Evolutionary conservation across 129 eudicot species (phyloP), one percentile per base, ranked within the genome.

Genomic region (Helianthus annuus): DNA sequence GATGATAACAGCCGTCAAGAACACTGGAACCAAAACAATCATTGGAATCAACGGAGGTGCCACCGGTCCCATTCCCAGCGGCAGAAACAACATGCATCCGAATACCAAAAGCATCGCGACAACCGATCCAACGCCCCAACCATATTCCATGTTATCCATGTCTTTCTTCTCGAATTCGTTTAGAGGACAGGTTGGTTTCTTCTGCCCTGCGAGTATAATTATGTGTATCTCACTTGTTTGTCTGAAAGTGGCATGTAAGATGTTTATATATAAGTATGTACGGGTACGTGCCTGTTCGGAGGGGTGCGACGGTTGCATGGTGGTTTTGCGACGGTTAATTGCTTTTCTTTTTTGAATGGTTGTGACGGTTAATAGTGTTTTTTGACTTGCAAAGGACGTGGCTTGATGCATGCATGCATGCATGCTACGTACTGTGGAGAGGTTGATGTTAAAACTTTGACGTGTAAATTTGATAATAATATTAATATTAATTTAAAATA

Each of bases 91-190:
- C 48, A 84, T 2, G n/a, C 79, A 76, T 0, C 52, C 69, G 4
- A 70, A 75, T 42, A 84, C 72, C 36, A 64, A 48, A 22, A 82
- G 24, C 83, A 84, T 79, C 3, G 79, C 74, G 24, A 76, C 64
- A 49, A 75, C 82, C 4, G 86, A 79, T 5, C 85, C 89, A 6
- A 64, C 52, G 3, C 89, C 85, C 85, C 89, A 81, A 2, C 85
- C 80, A 8, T 66, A 42, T 2, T 77, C 76, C 8, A 7, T 17
- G 48, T 7, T 6, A 44, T 67, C 69, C 70, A 79, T 66, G 4
- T 62, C 53, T 32, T 27, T 54, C 62, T 45, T 68, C 38, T 22
- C 12, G 8, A 58, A 58, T 11, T 58, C 2, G 40, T 10, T 56
- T 5, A 1, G 12, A 24, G n/a, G 63, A 10, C 16, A 58, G 40